phyloP scores from a whole-genome alignment of 768 basidiomycete species.

The Russula sp. region DNA sequence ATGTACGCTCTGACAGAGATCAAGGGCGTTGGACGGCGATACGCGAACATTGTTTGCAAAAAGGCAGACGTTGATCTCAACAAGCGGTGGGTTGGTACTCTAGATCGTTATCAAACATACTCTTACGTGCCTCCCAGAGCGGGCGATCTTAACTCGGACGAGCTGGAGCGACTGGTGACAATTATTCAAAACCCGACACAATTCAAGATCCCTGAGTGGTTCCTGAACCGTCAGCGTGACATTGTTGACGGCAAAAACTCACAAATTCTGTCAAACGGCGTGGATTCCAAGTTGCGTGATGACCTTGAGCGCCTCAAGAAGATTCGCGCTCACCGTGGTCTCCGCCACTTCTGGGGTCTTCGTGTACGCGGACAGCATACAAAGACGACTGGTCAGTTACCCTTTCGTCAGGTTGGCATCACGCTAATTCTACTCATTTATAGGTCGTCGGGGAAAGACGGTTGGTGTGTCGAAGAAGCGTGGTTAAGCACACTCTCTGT shows the following conservation, averaged over 20 bases:
- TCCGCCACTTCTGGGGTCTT: constrained; percentile 90
- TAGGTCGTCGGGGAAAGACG: constrained; percentile 93
- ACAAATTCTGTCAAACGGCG: constrained; percentile 92
- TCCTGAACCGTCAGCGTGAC: constrained; percentile 98
- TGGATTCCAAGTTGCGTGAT: constrained; percentile 97
- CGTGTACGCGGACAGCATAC: constrained; percentile 99
- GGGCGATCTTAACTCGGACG: constrained; percentile 98
- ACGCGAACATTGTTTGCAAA: constrained; percentile 99
- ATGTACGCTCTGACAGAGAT: constrained; percentile 99
- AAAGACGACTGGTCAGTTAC: constrained; percentile 86
- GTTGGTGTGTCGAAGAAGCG: constrained; percentile 96
- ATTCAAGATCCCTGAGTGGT: constrained; percentile 99
- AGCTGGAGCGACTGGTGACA: constrained; percentile 97
- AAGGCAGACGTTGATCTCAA: constrained; percentile 98
- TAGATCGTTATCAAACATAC: neutral
- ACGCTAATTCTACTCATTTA: constrained; percentile 5
- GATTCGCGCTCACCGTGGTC: constrained; percentile 94
- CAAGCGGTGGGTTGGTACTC: constrained; percentile 73
- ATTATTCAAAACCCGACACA: constrained; percentile 99
- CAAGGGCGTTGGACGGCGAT: constrained; percentile 99
- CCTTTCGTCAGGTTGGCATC: neutral
- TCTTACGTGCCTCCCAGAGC: constrained; percentile 52
- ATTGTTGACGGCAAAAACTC: constrained; percentile 96
- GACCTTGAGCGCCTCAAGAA: constrained; percentile 99
- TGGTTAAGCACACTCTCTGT: constrained; percentile 40